Percentiles rank a stretch among this genome's conserved stretches.
Evolutionary conservation across 331 rosid genomes (phyloP).

Genomic region (Saraca asoca): DNA sequence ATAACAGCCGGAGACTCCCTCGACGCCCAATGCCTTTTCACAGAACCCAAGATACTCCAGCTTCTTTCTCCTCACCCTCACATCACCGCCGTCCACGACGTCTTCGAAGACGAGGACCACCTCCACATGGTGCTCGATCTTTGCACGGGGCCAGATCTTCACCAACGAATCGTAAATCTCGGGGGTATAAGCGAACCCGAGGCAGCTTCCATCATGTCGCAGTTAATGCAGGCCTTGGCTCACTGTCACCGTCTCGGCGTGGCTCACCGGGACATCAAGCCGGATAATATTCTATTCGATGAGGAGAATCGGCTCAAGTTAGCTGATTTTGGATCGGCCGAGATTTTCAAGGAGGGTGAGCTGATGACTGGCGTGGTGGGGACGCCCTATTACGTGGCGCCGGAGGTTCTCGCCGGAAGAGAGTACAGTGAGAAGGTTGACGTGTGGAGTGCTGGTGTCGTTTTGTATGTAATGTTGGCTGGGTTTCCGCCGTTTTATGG

Average conservation of each 20-base stretch:
- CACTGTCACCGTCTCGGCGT: slow-evolving; percentile 71
- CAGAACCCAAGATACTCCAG: slow-evolving; percentile 55
- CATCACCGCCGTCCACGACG: slow-evolving; percentile 41
- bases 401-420: slow-evolving; percentile 61
- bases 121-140: slow-evolving; percentile 67
- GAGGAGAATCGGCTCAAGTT: slow-evolving; percentile 39
- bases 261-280: slow-evolving; percentile 76
- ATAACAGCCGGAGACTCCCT: slow-evolving; percentile 52
- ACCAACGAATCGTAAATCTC: slow-evolving; percentile 23
- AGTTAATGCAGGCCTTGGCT: slow-evolving; percentile 57
- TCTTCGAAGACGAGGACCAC: slow-evolving; percentile 55
- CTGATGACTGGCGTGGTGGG: slow-evolving; percentile 64
- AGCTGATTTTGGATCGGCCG: slow-evolving; percentile 73
- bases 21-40: slow-evolving; percentile 53
- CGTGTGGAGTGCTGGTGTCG: slow-evolving; percentile 84
- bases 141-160: slow-evolving; percentile 50
- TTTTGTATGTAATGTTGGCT: slow-evolving; percentile 61
- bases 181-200: slow-evolving; percentile 42
- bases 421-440: slow-evolving; percentile 68
- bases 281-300: slow-evolving; percentile 65
- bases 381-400: slow-evolving; percentile 22
- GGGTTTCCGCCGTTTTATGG: slow-evolving; percentile 71
- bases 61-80: slow-evolving; percentile 55
- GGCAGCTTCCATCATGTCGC: slow-evolving; percentile 45
- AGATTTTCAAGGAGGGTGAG: slow-evolving; percentile 44